These are phyloP conservation scores for Raphanus sativus DNA, from an alignment of 345 rosid genomes.

Conservation along the genomic window DNA sequence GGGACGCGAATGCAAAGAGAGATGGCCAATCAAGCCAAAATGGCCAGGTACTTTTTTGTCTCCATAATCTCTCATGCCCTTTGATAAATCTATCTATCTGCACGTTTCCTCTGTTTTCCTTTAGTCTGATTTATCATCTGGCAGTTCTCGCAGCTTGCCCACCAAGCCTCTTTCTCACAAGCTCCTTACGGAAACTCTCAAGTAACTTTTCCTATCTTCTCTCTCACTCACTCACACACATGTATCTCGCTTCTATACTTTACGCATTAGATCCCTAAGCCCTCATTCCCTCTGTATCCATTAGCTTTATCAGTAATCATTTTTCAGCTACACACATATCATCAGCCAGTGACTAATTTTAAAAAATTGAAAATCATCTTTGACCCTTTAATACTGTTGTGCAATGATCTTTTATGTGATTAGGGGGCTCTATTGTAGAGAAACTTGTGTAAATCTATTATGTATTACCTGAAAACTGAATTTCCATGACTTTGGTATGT, in stretches of 20 bases:
- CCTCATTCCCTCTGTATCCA: background rate
- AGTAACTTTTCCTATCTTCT: slow-evolving; percentile 44
- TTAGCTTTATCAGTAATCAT: slow-evolving; percentile 4
- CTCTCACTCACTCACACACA: no score
- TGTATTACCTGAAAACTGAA: background rate
- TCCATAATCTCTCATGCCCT: background rate
- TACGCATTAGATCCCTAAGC: background rate
- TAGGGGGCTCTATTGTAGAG: background rate
- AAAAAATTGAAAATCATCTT: background rate
- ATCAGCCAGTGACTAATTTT: background rate
- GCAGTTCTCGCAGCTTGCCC: slow-evolving; percentile 53
- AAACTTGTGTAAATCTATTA: background rate
- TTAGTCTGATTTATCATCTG: slow-evolving; percentile 10
- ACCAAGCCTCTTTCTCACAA: slow-evolving; percentile 56
- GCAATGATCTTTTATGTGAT: background rate
- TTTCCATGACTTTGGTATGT: background rate
- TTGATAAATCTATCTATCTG: background rate
- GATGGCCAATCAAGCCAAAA: slow-evolving; percentile 54
- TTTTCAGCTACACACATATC: background rate
- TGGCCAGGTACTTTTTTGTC: slow-evolving; percentile 50
- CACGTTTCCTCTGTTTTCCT: background rate
- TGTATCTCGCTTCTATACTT: background rate
- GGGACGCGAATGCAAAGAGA: slow-evolving; percentile 61
- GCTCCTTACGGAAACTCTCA: slow-evolving; percentile 60
- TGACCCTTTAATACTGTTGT: background rate